Evolutionary conservation across 2,329 filamentous ascomycete genomes (phyloP).

Genomic region (Trichoderma cornu-damae): DNA sequence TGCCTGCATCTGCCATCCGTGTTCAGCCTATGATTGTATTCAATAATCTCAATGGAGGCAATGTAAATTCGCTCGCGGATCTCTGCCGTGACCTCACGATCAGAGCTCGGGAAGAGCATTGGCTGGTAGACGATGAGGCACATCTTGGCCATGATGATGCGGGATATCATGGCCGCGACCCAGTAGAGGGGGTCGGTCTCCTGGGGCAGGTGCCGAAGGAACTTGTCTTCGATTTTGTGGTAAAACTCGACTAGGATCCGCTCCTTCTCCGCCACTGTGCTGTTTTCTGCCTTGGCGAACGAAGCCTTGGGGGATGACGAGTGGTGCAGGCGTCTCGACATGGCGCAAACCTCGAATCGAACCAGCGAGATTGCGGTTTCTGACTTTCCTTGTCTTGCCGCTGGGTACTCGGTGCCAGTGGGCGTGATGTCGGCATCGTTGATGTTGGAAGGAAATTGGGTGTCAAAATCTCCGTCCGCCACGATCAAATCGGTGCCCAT

Average conservation of each 20-base stretch:
- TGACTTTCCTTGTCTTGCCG: conserved; percentile 46
- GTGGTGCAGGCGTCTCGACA: conserved; percentile 35
- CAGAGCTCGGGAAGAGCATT: conserved; percentile 55
- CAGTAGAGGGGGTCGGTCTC: conserved; percentile 54
- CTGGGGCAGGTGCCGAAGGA: conserved; percentile 48
- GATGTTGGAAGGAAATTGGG: conserved; percentile 45
- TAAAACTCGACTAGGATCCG: conserved; percentile 49
- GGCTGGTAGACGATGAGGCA: conserved; percentile 74
- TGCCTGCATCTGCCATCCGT: conserved; percentile 47
- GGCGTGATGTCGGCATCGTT: conserved; percentile 46
- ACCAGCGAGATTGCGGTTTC: conserved; percentile 48
- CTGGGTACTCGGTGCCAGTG: conserved; percentile 43
- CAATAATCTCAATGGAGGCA: conserved; percentile 68
- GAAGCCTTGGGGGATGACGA: conserved; percentile 32
- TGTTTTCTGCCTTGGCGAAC: conserved; percentile 28
- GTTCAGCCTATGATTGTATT: conserved; percentile 61
- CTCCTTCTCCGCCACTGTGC: conserved; percentile 35
- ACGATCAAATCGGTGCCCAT: conserved; percentile 45
- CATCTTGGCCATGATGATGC: conserved; percentile 72
- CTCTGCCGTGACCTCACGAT: conserved; percentile 53
- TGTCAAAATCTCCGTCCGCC: conserved; percentile 41
- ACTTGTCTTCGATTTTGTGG: conserved; percentile 50
- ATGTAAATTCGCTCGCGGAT: conserved; percentile 65
- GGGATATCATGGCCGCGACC: conserved; percentile 62
- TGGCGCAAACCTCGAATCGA: conserved; percentile 47